Conservation (phyloP, 306 rosid species). For the Medicago lupulina region DNA sequence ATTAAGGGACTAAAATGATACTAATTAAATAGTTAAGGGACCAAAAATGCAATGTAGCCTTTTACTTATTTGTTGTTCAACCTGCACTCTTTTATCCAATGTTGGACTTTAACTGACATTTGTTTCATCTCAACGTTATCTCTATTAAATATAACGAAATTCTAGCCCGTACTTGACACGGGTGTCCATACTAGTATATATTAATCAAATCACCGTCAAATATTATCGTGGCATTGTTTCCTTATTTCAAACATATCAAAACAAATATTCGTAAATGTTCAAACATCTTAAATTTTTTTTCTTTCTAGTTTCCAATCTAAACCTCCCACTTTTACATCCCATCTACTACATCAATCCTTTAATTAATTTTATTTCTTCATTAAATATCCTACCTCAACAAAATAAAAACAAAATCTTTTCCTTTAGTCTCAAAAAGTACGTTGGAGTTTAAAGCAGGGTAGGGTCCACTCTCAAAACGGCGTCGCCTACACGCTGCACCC, state of each 20-base stretch:
- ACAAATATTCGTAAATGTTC: background rate
- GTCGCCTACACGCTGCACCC: conserved; percentile 23
- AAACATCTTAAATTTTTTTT: background rate
- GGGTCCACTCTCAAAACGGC: background rate
- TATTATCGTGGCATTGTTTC: background rate
- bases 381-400: background rate
- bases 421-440: background rate
- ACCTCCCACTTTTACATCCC: background rate
- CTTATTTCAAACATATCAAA: background rate
- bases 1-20: too few species aligned
- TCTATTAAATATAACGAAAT: too few species aligned
- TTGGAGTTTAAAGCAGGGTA: background rate
- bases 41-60: too few species aligned
- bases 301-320: background rate
- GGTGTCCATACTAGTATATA: too few species aligned
- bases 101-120: too few species aligned
- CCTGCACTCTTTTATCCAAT: too few species aligned
- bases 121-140: too few species aligned
- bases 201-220: too few species aligned
- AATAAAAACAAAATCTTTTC: background rate
- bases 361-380: background rate
- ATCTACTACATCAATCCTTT: background rate
- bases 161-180: too few species aligned
- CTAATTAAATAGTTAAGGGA: too few species aligned
- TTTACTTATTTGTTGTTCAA: too few species aligned